Base-by-base conservation (phyloP, 2,329 filamentous ascomycete species). In the Acarospora socialis region DNA sequence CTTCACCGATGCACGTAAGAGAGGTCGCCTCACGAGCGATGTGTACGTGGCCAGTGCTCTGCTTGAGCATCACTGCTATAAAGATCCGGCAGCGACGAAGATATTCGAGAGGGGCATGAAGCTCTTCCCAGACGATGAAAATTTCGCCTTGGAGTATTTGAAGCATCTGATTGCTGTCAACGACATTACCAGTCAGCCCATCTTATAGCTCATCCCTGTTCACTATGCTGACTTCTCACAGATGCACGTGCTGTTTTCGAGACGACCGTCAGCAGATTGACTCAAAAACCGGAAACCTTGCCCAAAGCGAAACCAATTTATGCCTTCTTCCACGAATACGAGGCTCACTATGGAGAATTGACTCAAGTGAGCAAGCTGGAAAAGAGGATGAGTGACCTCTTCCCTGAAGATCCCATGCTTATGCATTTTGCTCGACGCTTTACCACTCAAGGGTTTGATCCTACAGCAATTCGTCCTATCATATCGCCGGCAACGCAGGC, bases 221-320 rank as follows among this genome's bases (percentile, higher is more conserved):
- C 14, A 10, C 7, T 9, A 5, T 30, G 5, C 29, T 46, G 35
- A 46, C 28, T 17, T 13, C 13, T 20, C 20, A 20, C 44, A 86
- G 84, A 98, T 66, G 90, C 90, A 20, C 74, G 90, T 43, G 86
- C 90, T 7, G 84, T 94, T 2, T 98, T 98, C 47, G 90, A 95
- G 53, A 94, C 86, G 10, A 84, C 86, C 10, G 81, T 94, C 38
- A 81, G 79, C 49, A 77, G 77, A 39, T 68, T 95, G 25, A 71
- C 79, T 5, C 68, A 78, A 15, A 90, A 86, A 43, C 73, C 81
- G 0, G 81, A 84, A 43, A 72, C 73, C 7, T 59, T 77, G 1
- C 57, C 66, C 33, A 90, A 84, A 49, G 74, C 86, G 6, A 92
- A 90, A 52, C 72, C 80, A 1, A 70, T 98, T 1, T 93, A 92